Base-by-base conservation (phyloP, 345 rosid species). In the Eucalyptus marginata region DNA sequence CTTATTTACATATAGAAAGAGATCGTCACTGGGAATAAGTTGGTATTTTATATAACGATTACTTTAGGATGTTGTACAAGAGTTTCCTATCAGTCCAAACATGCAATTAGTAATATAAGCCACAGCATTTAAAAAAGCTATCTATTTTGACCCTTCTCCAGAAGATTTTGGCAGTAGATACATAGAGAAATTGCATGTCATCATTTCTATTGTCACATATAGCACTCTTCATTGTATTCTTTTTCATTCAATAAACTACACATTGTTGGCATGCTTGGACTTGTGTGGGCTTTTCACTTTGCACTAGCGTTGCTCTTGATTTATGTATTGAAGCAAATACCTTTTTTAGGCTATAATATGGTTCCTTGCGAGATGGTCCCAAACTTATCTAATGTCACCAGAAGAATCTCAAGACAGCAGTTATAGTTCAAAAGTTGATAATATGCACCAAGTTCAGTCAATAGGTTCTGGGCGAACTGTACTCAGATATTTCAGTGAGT, bases 331-430 rank as follows among this genome's bases (percentile, higher is more conserved):
- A 71, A 18, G 54, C 49, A 43, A 88, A 94, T 76, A 54, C 51
- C 47, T 20, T 88, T n/a, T 93, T 88, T 92, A 97, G 99, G 99
- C 99, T 91, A 92, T 97, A 89, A 90, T 96, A 93, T 97, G 99
- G 99, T 96, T 97, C 93, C 99, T 97, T 91, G 96, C 98, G 86
- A 96, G 99, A 94, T 96, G 99, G 99, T 95, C 97, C 86, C 94
- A 90, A 83, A 97, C 99, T 90, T 97, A 96, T 89, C 93, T 97
- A 68, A 91, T 97, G 96, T 89, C 98, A 88, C 91, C 91, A 52
- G 99, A 96, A 92, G 96, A 93, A 89, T 52, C 90, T 90, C 88
- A 88, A 86, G 94, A 92, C 66, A 88, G 81, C 59, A 93, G 92
- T 89, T 91, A 91, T 92, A 90, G 92, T 92, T 91, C 93, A 87